These are phyloP conservation scores for Kluyveromyces starmeri DNA, from an alignment of 805 yeast species.

Conservation along the genomic window DNA sequence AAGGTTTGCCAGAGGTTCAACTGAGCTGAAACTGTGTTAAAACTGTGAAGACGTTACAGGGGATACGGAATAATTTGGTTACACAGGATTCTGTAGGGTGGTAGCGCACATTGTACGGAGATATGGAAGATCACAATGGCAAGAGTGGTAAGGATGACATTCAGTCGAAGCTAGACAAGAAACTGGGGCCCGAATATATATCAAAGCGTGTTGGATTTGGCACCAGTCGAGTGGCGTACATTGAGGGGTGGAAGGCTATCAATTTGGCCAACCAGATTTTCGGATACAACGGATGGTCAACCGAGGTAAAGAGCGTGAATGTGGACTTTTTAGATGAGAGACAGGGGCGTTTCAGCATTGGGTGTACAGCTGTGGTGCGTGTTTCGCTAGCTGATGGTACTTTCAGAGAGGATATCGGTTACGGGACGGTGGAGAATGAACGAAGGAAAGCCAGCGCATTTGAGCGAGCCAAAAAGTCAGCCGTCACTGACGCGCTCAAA, in stretches of 20 bases:
- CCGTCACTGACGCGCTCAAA: slow-evolving; percentile 74
- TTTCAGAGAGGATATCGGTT: slow-evolving; percentile 74
- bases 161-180: slow-evolving; percentile 33
- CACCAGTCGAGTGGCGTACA: slow-evolving; percentile 56
- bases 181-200: slow-evolving; percentile 70
- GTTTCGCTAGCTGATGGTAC: slow-evolving; percentile 71
- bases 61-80: no score
- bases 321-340: slow-evolving; percentile 66
- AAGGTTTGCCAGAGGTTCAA: no score
- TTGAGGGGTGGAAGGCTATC: slow-evolving; percentile 80
- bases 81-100: no score
- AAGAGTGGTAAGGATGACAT: slow-evolving; percentile 22
- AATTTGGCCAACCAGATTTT: slow-evolving; percentile 73
- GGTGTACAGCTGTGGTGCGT: slow-evolving; percentile 64
- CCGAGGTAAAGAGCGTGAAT: slow-evolving; percentile 55
- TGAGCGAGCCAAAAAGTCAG: slow-evolving; percentile 78
- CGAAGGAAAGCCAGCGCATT: slow-evolving; percentile 65
- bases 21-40: no score
- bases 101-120: no score
- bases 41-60: no score
- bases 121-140: slow-evolving; percentile 2
- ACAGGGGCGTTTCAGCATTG: slow-evolving; percentile 51
- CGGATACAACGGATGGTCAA: slow-evolving; percentile 79
- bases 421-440: slow-evolving; percentile 75
- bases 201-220: slow-evolving; percentile 72